Percentiles rank a stretch among this genome's conserved stretches.
Evolutionary conservation across 2,329 filamentous ascomycete species (phyloP).

Genomic region (Capronia coronata): DNA sequence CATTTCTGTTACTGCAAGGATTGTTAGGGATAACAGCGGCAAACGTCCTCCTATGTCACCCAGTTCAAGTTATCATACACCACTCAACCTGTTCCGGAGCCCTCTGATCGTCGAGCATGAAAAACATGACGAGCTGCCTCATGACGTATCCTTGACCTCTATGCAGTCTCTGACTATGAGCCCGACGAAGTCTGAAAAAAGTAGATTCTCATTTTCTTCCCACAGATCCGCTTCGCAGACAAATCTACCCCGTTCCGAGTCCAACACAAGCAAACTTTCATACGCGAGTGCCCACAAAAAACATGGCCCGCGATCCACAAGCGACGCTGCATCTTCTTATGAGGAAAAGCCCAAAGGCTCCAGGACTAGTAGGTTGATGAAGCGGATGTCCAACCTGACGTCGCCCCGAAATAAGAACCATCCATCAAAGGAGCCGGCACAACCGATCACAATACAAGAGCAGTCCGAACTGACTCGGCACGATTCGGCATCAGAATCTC

Average conservation of each 20-base stretch:
- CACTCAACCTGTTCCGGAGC: slow-evolving; percentile 48
- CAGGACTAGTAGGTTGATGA: slow-evolving; percentile 57
- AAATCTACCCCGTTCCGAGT: slow-evolving; percentile 35
- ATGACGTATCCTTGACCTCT: slow-evolving; percentile 22
- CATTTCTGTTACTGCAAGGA: slow-evolving; percentile 81
- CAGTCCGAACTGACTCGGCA: slow-evolving; percentile 26
- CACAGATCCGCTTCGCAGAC: slow-evolving; percentile 34
- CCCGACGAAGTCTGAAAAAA: slow-evolving; percentile 31
- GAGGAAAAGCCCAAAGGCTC: slow-evolving; percentile 49
- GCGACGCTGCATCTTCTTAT: slow-evolving; percentile 32
- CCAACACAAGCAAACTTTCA: slow-evolving; percentile 36
- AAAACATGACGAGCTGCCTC: slow-evolving; percentile 36
- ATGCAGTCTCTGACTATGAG: slow-evolving; percentile 21
- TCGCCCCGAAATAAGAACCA: slow-evolving; percentile 37
- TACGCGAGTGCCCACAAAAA: slow-evolving; percentile 36
- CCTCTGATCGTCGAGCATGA: slow-evolving; percentile 61
- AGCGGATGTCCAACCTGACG: slow-evolving; percentile 58
- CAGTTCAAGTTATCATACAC: slow-evolving; percentile 20
- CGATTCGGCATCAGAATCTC: slow-evolving; percentile 19
- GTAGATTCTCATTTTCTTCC: slow-evolving; percentile 38
- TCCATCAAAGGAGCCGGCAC: slow-evolving; percentile 38
- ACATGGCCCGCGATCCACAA: slow-evolving; percentile 34
- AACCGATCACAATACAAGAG: slow-evolving; percentile 35
- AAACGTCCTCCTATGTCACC: slow-evolving; percentile 21
- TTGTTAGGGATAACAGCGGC: slow-evolving; percentile 55